phyloP scores from a whole-genome alignment of 2,329 filamentous ascomycete genomes.

The Septoria linicola region DNA sequence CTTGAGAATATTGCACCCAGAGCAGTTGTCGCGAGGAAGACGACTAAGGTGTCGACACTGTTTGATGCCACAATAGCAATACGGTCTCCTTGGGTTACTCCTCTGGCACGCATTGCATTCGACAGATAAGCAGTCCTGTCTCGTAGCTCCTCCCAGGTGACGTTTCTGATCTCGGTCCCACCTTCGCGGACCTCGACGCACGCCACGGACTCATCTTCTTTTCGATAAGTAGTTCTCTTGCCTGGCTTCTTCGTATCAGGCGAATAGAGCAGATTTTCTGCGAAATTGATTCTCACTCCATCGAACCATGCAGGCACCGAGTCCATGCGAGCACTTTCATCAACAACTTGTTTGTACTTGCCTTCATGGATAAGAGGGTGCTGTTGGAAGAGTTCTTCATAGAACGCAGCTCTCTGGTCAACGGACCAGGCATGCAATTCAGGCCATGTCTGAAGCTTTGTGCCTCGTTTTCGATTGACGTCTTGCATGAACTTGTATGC shows the following conservation, averaged over 20 bases:
- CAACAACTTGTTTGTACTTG: slow-evolving; percentile 54
- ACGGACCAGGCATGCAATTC: slow-evolving; percentile 72
- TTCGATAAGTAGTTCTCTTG: slow-evolving; percentile 55
- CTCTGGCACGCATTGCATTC: slow-evolving; percentile 64
- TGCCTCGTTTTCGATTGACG: slow-evolving; percentile 58
- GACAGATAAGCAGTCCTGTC: slow-evolving; percentile 58
- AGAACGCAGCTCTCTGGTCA: slow-evolving; percentile 63
- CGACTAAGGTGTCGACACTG: slow-evolving; percentile 68
- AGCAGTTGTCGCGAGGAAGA: slow-evolving; percentile 68
- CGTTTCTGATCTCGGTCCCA: slow-evolving; percentile 49
- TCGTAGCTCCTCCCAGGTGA: slow-evolving; percentile 69
- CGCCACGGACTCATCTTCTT: slow-evolving; percentile 70
- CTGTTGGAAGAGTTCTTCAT: slow-evolving; percentile 61
- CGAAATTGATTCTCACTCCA: slow-evolving; percentile 71
- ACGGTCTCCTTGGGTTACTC: slow-evolving; percentile 69
- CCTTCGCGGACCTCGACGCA: slow-evolving; percentile 73
- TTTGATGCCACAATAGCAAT: slow-evolving; percentile 75
- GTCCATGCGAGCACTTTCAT: slow-evolving; percentile 69
- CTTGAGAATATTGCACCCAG: slow-evolving; percentile 74
- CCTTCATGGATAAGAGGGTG: slow-evolving; percentile 64
- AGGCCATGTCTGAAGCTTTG: slow-evolving; percentile 64
- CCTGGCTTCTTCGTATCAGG: slow-evolving; percentile 44
- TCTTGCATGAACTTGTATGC: slow-evolving; percentile 68
- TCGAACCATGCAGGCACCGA: slow-evolving; percentile 73
- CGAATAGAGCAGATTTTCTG: slow-evolving; percentile 75